A percentile compares a stretch with the other conserved stretches of the same genome.
phyloP scores from a whole-genome alignment of 768 basidiomycete species.

The Mycena belliarum region DNA sequence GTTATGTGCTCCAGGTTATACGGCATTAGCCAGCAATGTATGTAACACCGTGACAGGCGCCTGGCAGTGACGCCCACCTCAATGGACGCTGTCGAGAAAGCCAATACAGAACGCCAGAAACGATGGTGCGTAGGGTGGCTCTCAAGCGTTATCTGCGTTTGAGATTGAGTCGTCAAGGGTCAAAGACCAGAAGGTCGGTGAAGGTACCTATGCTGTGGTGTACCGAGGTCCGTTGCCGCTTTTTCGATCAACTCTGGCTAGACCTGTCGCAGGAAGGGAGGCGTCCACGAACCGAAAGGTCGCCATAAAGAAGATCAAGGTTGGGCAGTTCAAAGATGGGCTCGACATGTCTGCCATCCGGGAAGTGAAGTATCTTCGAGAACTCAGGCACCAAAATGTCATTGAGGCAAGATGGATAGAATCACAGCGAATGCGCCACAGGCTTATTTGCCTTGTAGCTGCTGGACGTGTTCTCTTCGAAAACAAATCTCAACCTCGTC shows the following conservation, averaged over 20 bases:
- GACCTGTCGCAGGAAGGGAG: constrained; percentile 59
- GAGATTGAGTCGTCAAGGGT: constrained; percentile 45
- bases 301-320: constrained; percentile 98
- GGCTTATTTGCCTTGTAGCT: constrained; percentile 51
- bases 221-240: constrained; percentile 67
- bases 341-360: constrained; percentile 98
- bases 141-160: constrained; percentile 5
- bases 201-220: constrained; percentile 95
- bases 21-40: too few relatives aligned
- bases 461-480: constrained; percentile 94
- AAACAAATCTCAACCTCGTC: constrained; percentile 95
- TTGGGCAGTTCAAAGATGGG: constrained; percentile 96
- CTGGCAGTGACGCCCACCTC: background rate
- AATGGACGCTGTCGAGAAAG: constrained; percentile 85
- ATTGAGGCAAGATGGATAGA: constrained; percentile 66
- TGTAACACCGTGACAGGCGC: background rate
- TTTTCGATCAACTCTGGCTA: background rate
- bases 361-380: constrained; percentile 95
- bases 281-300: constrained; percentile 77
- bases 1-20: too few relatives aligned
- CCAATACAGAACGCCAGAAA: constrained; percentile 71
- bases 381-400: constrained; percentile 91
- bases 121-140: constrained; percentile 50
- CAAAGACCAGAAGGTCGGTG: constrained; percentile 82
- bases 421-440: background rate